Percentiles rank a stretch among this genome's conserved stretches.
phyloP scores from a whole-genome alignment of 768 basidiomycete species.

The Omphalotus guepiniiformis region DNA sequence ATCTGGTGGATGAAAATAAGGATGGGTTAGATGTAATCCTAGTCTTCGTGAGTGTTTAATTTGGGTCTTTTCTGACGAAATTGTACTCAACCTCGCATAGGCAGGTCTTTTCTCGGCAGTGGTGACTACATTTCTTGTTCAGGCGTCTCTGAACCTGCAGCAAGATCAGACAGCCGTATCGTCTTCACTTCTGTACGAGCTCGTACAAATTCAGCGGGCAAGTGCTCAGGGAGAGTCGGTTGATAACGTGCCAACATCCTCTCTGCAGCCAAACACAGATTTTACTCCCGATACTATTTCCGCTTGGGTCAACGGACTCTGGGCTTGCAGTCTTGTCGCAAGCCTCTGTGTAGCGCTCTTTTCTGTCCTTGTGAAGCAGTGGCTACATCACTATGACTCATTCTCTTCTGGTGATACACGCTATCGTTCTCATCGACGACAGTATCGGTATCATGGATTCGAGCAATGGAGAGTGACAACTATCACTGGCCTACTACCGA shows the following conservation, averaged over 20 bases:
- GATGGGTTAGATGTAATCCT: constrained; percentile 1
- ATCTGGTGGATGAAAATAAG: neutral
- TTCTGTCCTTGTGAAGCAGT: constrained; percentile 8
- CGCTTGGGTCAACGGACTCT: constrained; percentile 9
- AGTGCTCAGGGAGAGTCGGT: neutral
- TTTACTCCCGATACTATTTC: neutral
- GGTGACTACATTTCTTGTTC: constrained; percentile 6
- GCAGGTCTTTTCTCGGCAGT: constrained; percentile 15
- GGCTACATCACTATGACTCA: constrained; percentile 3
- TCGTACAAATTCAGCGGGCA: constrained; percentile 7
- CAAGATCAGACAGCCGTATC: neutral
- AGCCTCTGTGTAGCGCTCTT: constrained; percentile 1
- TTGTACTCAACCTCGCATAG: neutral
- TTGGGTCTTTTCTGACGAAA: neutral
- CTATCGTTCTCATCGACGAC: constrained; percentile 1
- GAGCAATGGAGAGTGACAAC: constrained; percentile 8
- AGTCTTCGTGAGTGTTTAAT: too few relatives aligned
- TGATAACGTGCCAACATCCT: neutral
- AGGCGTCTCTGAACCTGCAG: constrained; percentile 1
- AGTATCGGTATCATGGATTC: constrained; percentile 7
- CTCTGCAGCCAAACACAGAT: neutral
- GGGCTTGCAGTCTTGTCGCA: constrained; percentile 3
- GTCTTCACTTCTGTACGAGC: neutral
- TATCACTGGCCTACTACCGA: constrained; percentile 13
- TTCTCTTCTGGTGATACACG: constrained; percentile 5